phyloP scores from a whole-genome alignment of 1,139 yeast species.

The Suhomyces bribrorum region DNA sequence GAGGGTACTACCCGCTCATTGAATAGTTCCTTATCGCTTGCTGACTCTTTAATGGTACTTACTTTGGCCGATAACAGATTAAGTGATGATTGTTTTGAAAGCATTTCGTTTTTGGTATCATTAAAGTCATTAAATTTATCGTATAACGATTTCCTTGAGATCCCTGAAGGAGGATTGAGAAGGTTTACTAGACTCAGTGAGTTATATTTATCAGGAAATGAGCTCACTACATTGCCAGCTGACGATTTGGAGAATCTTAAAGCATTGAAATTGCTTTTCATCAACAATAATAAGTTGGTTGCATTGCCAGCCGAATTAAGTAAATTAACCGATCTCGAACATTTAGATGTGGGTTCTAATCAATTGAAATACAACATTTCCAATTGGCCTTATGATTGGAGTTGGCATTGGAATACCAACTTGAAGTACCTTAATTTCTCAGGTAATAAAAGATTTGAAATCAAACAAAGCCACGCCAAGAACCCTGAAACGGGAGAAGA shows the following conservation, averaged over 20 bases:
- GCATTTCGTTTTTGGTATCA: conserved; percentile 59
- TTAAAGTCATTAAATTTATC: conserved; percentile 72
- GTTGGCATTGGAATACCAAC: conserved; percentile 85
- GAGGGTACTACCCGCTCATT: conserved; percentile 13
- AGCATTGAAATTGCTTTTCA: conserved; percentile 59
- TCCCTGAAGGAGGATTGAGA: conserved; percentile 70
- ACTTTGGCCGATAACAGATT: conserved; percentile 83
- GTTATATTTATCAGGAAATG: conserved; percentile 84
- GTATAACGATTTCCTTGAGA: conserved; percentile 80
- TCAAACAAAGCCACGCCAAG: conserved; percentile 59
- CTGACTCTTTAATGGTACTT: conserved; percentile 56
- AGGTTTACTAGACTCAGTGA: conserved; percentile 60
- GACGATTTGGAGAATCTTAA: conserved; percentile 74
- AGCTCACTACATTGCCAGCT: conserved; percentile 74
- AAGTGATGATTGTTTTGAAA: conserved; percentile 73
- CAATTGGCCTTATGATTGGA: conserved; percentile 97
- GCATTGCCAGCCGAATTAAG: conserved; percentile 89
- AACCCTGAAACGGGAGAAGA: conserved; percentile 52
- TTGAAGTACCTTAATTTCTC: conserved; percentile 83
- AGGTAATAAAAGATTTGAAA: conserved; percentile 89
- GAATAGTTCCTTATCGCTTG: conserved; percentile 33
- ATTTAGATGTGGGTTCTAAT: conserved; percentile 90
- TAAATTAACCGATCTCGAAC: conserved; percentile 60
- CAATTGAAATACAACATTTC: conserved; percentile 88
- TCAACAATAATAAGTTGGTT: conserved; percentile 83